phyloP scores from a whole-genome alignment of 352 stramenopile species.

The Nothophytophthora sp. region DNA sequence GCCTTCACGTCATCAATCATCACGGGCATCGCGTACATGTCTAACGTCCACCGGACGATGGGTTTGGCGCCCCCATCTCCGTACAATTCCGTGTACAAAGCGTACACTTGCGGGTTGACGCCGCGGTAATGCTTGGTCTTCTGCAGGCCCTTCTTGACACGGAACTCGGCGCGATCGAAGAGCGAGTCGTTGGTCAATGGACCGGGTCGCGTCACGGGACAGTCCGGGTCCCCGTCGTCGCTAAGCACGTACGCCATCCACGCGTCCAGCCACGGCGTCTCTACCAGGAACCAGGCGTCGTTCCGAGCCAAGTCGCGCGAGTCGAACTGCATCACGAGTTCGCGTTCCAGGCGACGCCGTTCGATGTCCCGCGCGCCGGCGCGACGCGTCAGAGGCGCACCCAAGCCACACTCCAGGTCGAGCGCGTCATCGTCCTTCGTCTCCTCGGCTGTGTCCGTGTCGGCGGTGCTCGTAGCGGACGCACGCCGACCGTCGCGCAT shows the following conservation, averaged over 20 bases:
- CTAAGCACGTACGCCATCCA: constrained; percentile 83
- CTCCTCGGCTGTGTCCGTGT: no score
- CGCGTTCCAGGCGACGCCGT: constrained; percentile 45
- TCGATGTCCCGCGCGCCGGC: not conserved
- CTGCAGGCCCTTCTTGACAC: constrained; percentile 53
- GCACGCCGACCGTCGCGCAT: no score
- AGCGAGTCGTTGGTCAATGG: constrained; percentile 74
- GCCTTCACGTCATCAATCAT: constrained; percentile 76
- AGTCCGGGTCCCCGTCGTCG: constrained; percentile 56
- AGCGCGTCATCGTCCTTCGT: constrained; percentile 8
- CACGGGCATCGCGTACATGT: constrained; percentile 79
- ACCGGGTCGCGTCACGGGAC: constrained; percentile 48
- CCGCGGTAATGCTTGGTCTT: constrained; percentile 76
- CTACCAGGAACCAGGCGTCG: constrained; percentile 80
- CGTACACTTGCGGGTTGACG: constrained; percentile 80
- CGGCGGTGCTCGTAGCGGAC: no score
- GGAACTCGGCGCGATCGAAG: constrained; percentile 73
- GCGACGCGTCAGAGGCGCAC: not conserved
- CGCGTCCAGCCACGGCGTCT: constrained; percentile 75
- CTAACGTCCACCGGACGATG: constrained; percentile 72
- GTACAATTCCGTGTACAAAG: constrained; percentile 77
- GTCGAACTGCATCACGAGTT: constrained; percentile 70
- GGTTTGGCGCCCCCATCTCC: constrained; percentile 62
- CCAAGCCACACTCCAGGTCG: constrained; percentile 26
- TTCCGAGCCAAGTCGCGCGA: constrained; percentile 60